Evolutionary conservation across 176 grass and related monocot species (phyloP).

Genomic region (Poa annua): DNA sequence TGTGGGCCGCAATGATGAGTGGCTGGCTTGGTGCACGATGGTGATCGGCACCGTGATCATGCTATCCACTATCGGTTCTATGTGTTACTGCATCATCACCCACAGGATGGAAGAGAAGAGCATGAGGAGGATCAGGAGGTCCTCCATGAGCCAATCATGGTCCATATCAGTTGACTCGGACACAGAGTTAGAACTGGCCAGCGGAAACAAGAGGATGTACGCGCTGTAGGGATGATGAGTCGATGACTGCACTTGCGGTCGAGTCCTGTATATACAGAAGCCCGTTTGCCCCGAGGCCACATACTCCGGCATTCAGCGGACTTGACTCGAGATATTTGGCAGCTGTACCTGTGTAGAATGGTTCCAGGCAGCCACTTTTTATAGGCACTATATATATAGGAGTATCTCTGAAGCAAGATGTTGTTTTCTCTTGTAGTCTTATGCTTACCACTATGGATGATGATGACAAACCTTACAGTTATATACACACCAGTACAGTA

Average conservation of each 20-base stretch:
- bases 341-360: conserved; percentile 24
- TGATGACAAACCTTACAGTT: conserved; percentile 33
- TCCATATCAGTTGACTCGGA: conserved; percentile 72
- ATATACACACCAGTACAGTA: conserved; percentile 23
- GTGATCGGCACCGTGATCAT: conserved; percentile 75
- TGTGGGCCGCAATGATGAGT: conserved; percentile 60
- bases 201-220: conserved; percentile 86
- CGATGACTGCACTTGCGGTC: not conserved
- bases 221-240: conserved; percentile 60
- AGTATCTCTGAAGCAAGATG: conserved; percentile 42
- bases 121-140: conserved; percentile 76
- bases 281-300: conserved; percentile 39
- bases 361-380: conserved; percentile 40
- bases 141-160: conserved; percentile 68
- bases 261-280: conserved; percentile 50
- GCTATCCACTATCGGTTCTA: conserved; percentile 75
- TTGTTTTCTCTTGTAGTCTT: conserved; percentile 9
- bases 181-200: conserved; percentile 66
- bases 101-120: conserved; percentile 93
- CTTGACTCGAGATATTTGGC: conserved; percentile 34
- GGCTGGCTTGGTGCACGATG: conserved; percentile 97
- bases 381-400: conserved; percentile 39
- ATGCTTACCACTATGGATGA: conserved; percentile 46
- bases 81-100: conserved; percentile 83
- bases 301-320: conserved; percentile 42